Percentiles rank a stretch among this genome's conserved stretches.
phyloP scores from a whole-genome alignment of 805 yeast genomes.

The Wickerhamiella siamensis region DNA sequence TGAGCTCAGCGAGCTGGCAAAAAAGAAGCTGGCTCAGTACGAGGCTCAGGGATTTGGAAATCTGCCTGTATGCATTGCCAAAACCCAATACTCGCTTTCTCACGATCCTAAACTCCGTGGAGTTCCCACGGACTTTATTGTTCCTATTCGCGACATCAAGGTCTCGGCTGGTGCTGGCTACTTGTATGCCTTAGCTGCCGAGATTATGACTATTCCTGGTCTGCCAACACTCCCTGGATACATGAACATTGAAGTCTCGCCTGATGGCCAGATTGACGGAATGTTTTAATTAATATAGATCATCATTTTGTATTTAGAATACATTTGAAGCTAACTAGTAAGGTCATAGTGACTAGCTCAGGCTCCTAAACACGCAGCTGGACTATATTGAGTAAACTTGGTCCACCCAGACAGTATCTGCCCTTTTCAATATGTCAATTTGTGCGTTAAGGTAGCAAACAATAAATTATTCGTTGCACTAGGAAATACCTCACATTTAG shows the following conservation, averaged over 20 bases:
- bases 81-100: slow-evolving; percentile 91
- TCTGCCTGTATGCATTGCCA: slow-evolving; percentile 91
- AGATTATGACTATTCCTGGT: slow-evolving; percentile 95
- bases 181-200: slow-evolving; percentile 90
- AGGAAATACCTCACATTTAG: too few species aligned
- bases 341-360: neutral
- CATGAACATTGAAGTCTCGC: slow-evolving; percentile 89
- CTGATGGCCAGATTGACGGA: slow-evolving; percentile 89
- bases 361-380: too few species aligned
- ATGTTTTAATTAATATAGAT: slow-evolving; percentile 38
- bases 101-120: slow-evolving; percentile 90
- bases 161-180: slow-evolving; percentile 95
- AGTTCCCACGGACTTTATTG: slow-evolving; percentile 84
- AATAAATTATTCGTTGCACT: too few species aligned
- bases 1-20: slow-evolving; percentile 71
- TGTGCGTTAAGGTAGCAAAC: too few species aligned
- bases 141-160: slow-evolving; percentile 89
- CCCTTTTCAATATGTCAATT: too few species aligned
- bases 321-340: neutral
- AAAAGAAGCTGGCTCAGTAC: slow-evolving; percentile 65
- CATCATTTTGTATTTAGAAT: neutral
- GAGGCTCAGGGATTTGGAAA: slow-evolving; percentile 78
- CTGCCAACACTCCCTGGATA: slow-evolving; percentile 91
- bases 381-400: too few species aligned
- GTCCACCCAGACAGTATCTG: too few species aligned